Evolutionary conservation across 1,284 basidiomycete species (phyloP).

Genomic region (Austroboletus olivaceoglutinosus): DNA sequence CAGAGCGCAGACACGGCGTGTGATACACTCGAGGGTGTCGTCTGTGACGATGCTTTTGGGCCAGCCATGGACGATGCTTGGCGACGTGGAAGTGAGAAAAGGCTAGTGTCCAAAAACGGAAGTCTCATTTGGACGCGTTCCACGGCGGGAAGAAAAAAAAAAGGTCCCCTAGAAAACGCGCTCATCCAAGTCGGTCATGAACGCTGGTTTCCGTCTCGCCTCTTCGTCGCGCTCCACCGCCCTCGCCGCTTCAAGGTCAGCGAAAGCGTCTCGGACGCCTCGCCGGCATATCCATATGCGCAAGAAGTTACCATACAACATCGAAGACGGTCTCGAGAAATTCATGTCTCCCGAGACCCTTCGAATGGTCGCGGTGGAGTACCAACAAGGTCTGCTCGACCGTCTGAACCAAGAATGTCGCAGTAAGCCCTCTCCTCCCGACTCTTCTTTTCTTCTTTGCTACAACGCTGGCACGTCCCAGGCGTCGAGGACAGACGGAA

Average conservation of each 20-base stretch:
- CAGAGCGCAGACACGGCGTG: constrained; percentile 62
- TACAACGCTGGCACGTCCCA: constrained; percentile 24
- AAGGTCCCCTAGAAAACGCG: too few relatives aligned
- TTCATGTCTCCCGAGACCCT: constrained; percentile 72
- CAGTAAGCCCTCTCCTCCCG: constrained; percentile 46
- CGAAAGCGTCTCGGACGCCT: constrained; percentile 11
- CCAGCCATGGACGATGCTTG: constrained; percentile 19
- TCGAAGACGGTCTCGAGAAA: constrained; percentile 68
- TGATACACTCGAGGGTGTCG: constrained; percentile 30
- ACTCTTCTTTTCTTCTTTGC: constrained; percentile 3
- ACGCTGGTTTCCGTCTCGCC: constrained; percentile 23
- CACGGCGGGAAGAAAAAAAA: too few relatives aligned
- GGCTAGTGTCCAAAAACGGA: too few relatives aligned
- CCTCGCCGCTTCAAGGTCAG: constrained; percentile 16
- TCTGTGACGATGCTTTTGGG: constrained; percentile 34
- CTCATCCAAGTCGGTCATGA: constrained; percentile 22
- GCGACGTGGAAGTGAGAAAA: constrained; percentile 24
- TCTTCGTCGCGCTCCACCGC: constrained; percentile 20
- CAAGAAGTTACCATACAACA: constrained; percentile 57
- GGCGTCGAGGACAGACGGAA: constrained; percentile 60
- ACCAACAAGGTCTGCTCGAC: constrained; percentile 76
- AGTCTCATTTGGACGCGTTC: too few relatives aligned
- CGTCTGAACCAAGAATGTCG: constrained; percentile 71
- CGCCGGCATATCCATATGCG: constrained; percentile 54
- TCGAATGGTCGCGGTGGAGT: constrained; percentile 70